phyloP scores from a whole-genome alignment of 106 monocot genomes.

The Apostasia shenzhenica region DNA sequence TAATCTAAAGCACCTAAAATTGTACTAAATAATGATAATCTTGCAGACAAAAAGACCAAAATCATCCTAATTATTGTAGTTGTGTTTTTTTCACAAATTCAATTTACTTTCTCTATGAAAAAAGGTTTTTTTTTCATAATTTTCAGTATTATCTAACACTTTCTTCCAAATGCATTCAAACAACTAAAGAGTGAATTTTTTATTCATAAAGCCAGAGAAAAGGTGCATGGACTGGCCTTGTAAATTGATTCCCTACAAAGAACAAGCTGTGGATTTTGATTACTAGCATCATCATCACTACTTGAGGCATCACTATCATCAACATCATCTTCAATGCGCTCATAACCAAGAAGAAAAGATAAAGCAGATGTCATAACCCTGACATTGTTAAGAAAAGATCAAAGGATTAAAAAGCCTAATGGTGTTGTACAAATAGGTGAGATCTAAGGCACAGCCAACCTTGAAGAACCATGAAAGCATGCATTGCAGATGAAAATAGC shows the following conservation, averaged over 20 bases:
- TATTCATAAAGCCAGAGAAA: background rate
- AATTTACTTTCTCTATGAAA: no score
- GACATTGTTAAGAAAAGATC: slow-evolving; percentile 10
- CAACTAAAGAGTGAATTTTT: background rate
- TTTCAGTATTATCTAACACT: no score
- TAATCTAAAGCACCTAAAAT: no score
- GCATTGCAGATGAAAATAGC: slow-evolving; percentile 89
- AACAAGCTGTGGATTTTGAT: slow-evolving; percentile 44
- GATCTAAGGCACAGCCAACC: slow-evolving; percentile 14
- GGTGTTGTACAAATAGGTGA: background rate
- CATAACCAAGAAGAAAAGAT: slow-evolving; percentile 86
- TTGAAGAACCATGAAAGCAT: slow-evolving; percentile 79
- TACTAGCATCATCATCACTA: slow-evolving; percentile 56
- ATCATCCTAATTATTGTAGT: no score
- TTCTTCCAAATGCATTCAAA: no score
- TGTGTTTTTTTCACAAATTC: no score
- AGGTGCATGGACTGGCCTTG: slow-evolving; percentile 51
- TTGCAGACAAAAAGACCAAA: no score
- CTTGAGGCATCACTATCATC: slow-evolving; percentile 67
- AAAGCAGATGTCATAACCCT: slow-evolving; percentile 85
- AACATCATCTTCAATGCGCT: slow-evolving; percentile 33
- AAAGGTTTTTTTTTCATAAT: no score
- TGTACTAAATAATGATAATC: no score
- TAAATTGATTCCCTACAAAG: slow-evolving; percentile 76
- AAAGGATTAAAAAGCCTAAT: background rate